Evolutionary conservation across 805 yeast species (phyloP), one percentile per base, ranked within the genome.

Genomic region (Candida maesae): DNA sequence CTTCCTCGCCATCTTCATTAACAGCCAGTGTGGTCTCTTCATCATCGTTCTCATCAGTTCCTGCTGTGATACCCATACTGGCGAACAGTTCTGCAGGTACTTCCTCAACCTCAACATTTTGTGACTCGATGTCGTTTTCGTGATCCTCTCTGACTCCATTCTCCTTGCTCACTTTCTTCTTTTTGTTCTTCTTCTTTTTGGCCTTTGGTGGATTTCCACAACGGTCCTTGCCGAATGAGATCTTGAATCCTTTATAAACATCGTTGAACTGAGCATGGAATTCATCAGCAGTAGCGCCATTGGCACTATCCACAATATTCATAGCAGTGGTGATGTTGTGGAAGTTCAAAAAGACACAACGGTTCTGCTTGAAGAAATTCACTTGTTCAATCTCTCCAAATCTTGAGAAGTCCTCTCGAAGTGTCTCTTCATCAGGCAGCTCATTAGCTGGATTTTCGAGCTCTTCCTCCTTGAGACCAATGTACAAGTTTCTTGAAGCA

Each of bases 331-430:
- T 36, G 19, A 84, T 84, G 51, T 77, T 74, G 56, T 77, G 65
- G 53, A 82, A 84, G 56, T 84, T 84, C 36, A 84, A 68, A 64
- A 86, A 84, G 4, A 86, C 89, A 65, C 91, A 83, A 49, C 76
- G 79, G 17, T 78, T 77, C 56, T 79, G 81, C 52, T 72, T 81
- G 52, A 79, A 76, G 53, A 73, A 81, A 53, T 84, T 84, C 43
- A 84, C 79, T 57, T 84, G 93, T 59, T 84, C 95, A 55, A 83
- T 66, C 16, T 74, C 82, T 10, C 95, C 95, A 65, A 77, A 84
- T 14, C 59, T 59, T 5, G 70, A 60, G 47, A 84, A 84, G 58
- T 84, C 91, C 4, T 59, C 49, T 40, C 89, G 67, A 27, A 84
- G 59, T 16, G 67, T 67, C 1, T 63, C 66, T 44, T 74, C 82